Percentiles rank a stretch among this genome's conserved stretches.
phyloP scores from a whole-genome alignment of 768 basidiomycete genomes.

The Fibroporia radiculosa region DNA sequence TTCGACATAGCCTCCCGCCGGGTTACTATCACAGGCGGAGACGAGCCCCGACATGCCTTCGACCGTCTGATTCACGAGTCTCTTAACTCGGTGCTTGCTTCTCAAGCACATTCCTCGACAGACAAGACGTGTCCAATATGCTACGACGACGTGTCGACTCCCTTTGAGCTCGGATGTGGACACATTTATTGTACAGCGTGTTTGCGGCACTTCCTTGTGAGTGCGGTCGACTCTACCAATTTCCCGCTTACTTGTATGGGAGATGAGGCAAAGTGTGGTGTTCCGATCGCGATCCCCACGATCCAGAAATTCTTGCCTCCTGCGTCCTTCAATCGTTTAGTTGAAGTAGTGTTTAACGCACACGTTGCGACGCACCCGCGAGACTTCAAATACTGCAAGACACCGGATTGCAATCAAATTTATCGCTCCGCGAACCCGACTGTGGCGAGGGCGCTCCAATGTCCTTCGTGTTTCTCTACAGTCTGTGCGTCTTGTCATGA shows the following conservation, averaged over 20 bases:
- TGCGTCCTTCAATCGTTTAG: slow-evolving; percentile 11
- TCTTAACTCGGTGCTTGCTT: background rate
- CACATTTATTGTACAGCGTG: slow-evolving; percentile 46
- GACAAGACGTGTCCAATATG: slow-evolving; percentile 45
- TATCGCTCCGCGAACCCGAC: slow-evolving; percentile 22
- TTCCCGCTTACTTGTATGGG: slow-evolving; percentile 24
- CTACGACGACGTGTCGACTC: slow-evolving; percentile 33
- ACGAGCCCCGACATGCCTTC: slow-evolving; percentile 43
- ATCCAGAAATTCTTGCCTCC: slow-evolving; percentile 13
- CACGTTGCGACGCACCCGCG: slow-evolving; percentile 17
- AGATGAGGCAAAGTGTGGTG: slow-evolving; percentile 13
- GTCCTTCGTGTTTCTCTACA: slow-evolving; percentile 43
- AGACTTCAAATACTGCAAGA: slow-evolving; percentile 19
- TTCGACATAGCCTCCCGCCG: slow-evolving; percentile 35
- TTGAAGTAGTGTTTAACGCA: slow-evolving; percentile 13
- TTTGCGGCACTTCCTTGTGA: slow-evolving; percentile 37
- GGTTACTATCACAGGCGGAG: slow-evolving; percentile 48
- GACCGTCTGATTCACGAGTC: slow-evolving; percentile 37
- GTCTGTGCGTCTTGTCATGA: slow-evolving; percentile 44
- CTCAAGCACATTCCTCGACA: background rate
- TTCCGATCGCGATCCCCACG: slow-evolving; percentile 11
- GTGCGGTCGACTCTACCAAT: slow-evolving; percentile 30
- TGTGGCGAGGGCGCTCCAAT: slow-evolving; percentile 16
- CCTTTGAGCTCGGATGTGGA: slow-evolving; percentile 37
- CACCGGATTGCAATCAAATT: slow-evolving; percentile 20